phyloP scores from a whole-genome alignment of 495 filamentous ascomycete genomes.

The Xylaria palmicola region DNA sequence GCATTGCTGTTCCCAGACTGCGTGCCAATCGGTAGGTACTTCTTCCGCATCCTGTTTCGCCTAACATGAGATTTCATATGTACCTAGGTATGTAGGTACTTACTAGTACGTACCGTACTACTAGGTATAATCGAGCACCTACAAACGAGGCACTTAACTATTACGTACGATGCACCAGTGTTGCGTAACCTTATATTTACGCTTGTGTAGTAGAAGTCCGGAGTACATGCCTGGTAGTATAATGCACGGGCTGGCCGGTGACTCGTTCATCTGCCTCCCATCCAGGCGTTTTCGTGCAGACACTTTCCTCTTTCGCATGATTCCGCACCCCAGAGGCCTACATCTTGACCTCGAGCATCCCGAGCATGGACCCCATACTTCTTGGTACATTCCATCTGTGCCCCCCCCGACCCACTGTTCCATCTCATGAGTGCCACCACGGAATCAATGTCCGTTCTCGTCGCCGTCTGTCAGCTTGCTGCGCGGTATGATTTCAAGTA shows the following conservation, averaged over 20 bases:
- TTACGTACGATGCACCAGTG: too few relatives aligned
- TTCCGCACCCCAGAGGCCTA: neutral
- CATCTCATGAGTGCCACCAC: neutral
- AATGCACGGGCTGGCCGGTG: neutral
- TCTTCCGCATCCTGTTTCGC: neutral
- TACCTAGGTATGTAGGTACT: neutral
- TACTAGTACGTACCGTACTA: neutral
- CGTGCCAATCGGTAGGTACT: too few relatives aligned
- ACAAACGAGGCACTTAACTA: too few relatives aligned
- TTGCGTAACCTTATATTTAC: too few relatives aligned
- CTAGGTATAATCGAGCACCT: too few relatives aligned
- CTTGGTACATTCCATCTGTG: neutral
- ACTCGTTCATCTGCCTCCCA: neutral
- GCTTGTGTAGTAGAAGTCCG: too few relatives aligned
- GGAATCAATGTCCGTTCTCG: conserved; percentile 4
- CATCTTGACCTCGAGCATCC: neutral
- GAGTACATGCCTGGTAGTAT: too few relatives aligned
- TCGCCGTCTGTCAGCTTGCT: conserved; percentile 4
- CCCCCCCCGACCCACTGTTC: neutral
- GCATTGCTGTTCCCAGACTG: too few relatives aligned
- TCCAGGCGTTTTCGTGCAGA: neutral
- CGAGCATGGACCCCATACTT: neutral
- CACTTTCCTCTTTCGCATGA: neutral
- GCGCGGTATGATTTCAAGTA: neutral
- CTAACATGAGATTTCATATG: too few relatives aligned